Evolutionary conservation across 2,329 filamentous ascomycete species (phyloP).

Genomic region (Colletotrichum limetticola): DNA sequence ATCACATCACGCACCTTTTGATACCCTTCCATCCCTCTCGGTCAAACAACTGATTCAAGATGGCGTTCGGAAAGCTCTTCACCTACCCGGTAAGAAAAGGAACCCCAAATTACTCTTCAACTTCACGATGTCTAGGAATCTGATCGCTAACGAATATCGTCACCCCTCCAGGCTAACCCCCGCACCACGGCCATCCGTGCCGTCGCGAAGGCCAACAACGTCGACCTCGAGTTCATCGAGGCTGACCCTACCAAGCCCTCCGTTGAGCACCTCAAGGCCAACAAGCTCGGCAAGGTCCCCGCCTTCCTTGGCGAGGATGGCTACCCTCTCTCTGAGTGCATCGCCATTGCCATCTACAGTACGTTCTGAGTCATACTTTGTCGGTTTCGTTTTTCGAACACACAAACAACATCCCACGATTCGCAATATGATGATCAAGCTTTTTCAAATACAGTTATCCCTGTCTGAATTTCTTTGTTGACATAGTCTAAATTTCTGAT

Average conservation of each 20-base stretch:
- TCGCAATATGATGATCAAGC: constrained; percentile 76
- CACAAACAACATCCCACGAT: constrained; percentile 26
- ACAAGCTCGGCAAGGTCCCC: constrained; percentile 90
- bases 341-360: constrained; percentile 98
- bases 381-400: constrained; percentile 33
- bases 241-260: constrained; percentile 74
- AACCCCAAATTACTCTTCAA: background rate
- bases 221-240: constrained; percentile 88
- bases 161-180: constrained; percentile 77
- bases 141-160: constrained; percentile 45
- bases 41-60: constrained; percentile 63
- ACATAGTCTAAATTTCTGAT: constrained; percentile 88
- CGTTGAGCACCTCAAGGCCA: constrained; percentile 84
- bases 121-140: background rate
- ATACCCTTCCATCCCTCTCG: constrained; percentile 39
- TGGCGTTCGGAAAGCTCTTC: constrained; percentile 99
- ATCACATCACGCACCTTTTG: constrained; percentile 39
- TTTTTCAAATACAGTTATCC: constrained; percentile 91
- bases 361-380: constrained; percentile 58
- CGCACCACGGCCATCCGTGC: constrained; percentile 89
- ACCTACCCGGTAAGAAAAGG: constrained; percentile 74
- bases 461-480: constrained; percentile 91
- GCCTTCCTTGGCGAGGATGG: constrained; percentile 94
- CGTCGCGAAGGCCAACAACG: constrained; percentile 96
- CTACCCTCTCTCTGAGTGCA: constrained; percentile 87